Percentiles rank a stretch among this genome's conserved stretches.
Conservation (phyloP, 169 alveolate species). For the Plasmodium yoelii region DNA sequence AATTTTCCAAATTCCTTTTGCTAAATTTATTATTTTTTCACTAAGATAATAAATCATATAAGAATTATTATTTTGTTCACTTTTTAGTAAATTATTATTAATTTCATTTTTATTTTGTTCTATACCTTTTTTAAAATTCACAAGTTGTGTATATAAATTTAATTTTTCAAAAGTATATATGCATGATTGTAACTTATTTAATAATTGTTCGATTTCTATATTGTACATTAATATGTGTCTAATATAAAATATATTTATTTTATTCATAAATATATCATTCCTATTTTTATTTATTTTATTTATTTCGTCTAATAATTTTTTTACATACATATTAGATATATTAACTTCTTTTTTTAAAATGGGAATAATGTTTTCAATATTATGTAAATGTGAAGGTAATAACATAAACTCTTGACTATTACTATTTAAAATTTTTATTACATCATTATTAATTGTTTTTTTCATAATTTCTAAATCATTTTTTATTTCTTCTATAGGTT, state of each 20-base stretch:
- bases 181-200: constrained; percentile 64
- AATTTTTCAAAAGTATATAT: constrained; percentile 34
- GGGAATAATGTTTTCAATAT: constrained; percentile 65
- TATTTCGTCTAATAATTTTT: constrained; percentile 30
- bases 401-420: constrained; percentile 62
- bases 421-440: constrained; percentile 55
- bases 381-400: constrained; percentile 63
- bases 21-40: constrained; percentile 27
- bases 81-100: neutral
- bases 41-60: constrained; percentile 34
- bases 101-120: constrained; percentile 10
- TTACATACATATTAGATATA: constrained; percentile 28
- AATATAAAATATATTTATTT: constrained; percentile 43
- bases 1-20: constrained; percentile 56
- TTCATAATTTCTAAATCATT: constrained; percentile 47
- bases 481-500: constrained; percentile 30
- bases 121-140: constrained; percentile 28
- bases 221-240: constrained; percentile 35
- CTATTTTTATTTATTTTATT: constrained; percentile 19
- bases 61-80: constrained; percentile 15
- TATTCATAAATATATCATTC: constrained; percentile 23
- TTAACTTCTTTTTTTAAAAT: constrained; percentile 35
- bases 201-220: constrained; percentile 62
- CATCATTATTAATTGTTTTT: constrained; percentile 59
- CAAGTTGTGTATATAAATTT: constrained; percentile 35